Base-by-base conservation (phyloP, 345 rosid genomes). In the Crucihimalaya himalaica region DNA sequence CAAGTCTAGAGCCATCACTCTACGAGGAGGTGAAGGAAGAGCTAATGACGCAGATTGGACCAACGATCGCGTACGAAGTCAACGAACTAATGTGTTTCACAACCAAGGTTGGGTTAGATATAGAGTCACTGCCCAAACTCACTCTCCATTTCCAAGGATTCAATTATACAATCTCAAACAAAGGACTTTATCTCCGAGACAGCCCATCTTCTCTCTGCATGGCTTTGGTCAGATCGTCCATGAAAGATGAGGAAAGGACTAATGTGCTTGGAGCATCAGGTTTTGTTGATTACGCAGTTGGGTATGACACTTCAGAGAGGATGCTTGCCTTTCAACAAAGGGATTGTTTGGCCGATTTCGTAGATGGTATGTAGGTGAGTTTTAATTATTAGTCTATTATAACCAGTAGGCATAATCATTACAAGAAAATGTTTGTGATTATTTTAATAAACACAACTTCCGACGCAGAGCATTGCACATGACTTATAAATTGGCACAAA, bases 221-320 rank as follows among this genome's bases (percentile, higher is more conserved):
- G 27, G 77, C 77, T 35, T 70, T 77, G 72, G 46, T 77, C 5
- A 70, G 55, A 48, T 70, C 80, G 9, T 45, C 75, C 15, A 53
- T 55, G 35, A 46, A 63, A 14, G 66, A 55, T 46, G 80, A 39
- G 1, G 80, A 55, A 34, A 70, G 27, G 35, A 50, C 37, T 13
- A 59, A 55, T 57, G 80, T 77, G 34, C 54, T 77, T 63, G 80
- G 80, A 46, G 77, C 80, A 23, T 77, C 77, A 19, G 80, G 62
- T 34, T 62, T 77, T 57, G 19, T 77, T 71, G 76, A 77, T 42
- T 13, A 71, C 50, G 77, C 29, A 6, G 72, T 77, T 64, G 77
- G 77, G 9, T 77, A 77, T 64, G 80, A 77, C 7, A 58, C 43
- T 57, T 64, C 57, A 34, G 37, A 57, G 29, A 56, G 63, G 62